Evolutionary conservation across 2,329 filamentous ascomycete species (phyloP), one percentile per base, ranked within the genome.

Genomic region (Botrytis medusae): DNA sequence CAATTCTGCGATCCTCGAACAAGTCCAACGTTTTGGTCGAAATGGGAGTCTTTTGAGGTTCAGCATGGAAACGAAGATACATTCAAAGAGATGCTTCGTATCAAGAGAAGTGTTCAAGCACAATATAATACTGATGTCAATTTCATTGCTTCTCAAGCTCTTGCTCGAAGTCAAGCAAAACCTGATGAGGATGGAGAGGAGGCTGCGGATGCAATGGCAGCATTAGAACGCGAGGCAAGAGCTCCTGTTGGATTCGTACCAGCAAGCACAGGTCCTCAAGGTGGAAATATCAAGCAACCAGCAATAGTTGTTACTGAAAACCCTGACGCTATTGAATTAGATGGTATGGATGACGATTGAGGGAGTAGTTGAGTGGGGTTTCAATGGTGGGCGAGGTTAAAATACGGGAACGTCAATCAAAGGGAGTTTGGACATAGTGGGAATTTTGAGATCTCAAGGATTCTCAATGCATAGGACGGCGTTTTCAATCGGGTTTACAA

Each of bases 61-160:
- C 93, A 97, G 82, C 96, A 99, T 81, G 96, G 96, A 77, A 99
- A 99, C 83, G 97, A 99, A 82, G 96, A 99, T 82, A 99, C 97
- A 0, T 99, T 97, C 87, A 98, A 97, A 85, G 96, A 99, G 82
- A 99, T 99, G 96, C 87, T 98, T 75, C 91, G 96, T 44, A 94
- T 99, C 86, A 99, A 98, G 87, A 88, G 96, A 81, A 97, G 94
- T 83, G 96, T 99, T 20, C 94, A 98, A 83, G 95, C 96, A 71
- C 93, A 98, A 84, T 99, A 97, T 87, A 98, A 98, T 81, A 99
- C 97, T 62, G 96, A 99, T 80, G 95, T 99, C 86, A 97, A 95
- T 82, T 99, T 98, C 81, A 98, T 99, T 82, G 96, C 96, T 16
- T 97, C 94, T 8, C 96, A 99, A 82, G 96, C 96, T 40, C 87